Base-by-base conservation (phyloP, 352 stramenopile species). In the Globisporangium cederbergense region DNA sequence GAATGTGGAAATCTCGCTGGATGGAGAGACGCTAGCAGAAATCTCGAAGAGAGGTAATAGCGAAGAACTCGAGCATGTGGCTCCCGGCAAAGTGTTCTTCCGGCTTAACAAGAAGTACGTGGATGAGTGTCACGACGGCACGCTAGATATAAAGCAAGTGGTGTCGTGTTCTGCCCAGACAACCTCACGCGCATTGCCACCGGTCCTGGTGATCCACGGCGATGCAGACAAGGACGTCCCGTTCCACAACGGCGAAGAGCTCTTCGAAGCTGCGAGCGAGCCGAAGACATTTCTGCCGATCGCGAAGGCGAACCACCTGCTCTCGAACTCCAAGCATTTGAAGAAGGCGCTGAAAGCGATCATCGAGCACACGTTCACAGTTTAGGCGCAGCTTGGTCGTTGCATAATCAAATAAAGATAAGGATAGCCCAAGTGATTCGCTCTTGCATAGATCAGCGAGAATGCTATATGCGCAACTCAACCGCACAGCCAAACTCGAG, bases 291-390 rank as follows among this genome's bases (percentile, higher is more conserved):
- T 87, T 30, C 25, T 91, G 36, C 53, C 53, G 10, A 84, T 93
- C 43, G 58, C 77, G 6, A 78, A 74, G 30, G 84, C 74, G n/a
- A 93, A 91, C 70, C 84, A 93, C 74, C 46, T 93, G 74, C 70
- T 93, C 47, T 79, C 78, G 46, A 90, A 88, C 66, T 80, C 79
- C 1, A 90, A 87, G 60, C 84, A 90, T 53, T 67, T 91, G 30
- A 93, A 93, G 68, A 82, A 78, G 62, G 79, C 78, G 13, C 47
- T 89, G 51, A 65, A 72, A 51, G 81, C 73, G 50, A 84, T 93
- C 20, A 50, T 74, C 0, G 54, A 36, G 22, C 71, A 79, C 56
- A 73, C 34, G 10, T 11, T 0, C 67, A 25, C 50, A 43, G 50
- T 8, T 14, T 20, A 18, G 28, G 16, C 20, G 18, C 45, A 28